phyloP scores from a whole-genome alignment of 306 rosid genomes.

The Vicia villosa region DNA sequence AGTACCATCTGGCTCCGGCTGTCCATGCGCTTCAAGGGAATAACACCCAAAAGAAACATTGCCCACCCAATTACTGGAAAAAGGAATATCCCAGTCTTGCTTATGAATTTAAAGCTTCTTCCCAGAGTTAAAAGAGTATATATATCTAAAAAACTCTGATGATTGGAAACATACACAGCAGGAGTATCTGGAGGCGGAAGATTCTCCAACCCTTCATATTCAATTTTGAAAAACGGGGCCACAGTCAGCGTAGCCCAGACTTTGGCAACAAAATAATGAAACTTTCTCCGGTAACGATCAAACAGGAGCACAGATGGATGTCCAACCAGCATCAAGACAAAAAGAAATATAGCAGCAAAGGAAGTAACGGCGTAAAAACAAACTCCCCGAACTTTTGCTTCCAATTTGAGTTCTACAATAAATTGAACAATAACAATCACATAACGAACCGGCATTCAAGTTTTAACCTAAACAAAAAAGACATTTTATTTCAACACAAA shows the following conservation, averaged over 20 bases:
- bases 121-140: constrained; percentile 87
- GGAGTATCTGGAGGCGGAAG: constrained; percentile 75
- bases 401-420: constrained; percentile 60
- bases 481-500: constrained; percentile 37
- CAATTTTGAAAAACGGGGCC: constrained; percentile 64
- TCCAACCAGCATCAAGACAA: constrained; percentile 64
- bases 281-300: constrained; percentile 72
- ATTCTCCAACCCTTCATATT: constrained; percentile 83
- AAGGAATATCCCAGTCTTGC: constrained; percentile 95
- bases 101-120: constrained; percentile 86
- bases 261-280: constrained; percentile 72
- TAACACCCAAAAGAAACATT: constrained; percentile 80
- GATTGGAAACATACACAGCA: constrained; percentile 94
- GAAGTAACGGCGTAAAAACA: constrained; percentile 71
- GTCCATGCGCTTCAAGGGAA: constrained; percentile 94
- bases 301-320: constrained; percentile 75
- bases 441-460: constrained; percentile 9
- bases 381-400: constrained; percentile 70
- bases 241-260: constrained; percentile 73
- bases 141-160: constrained; percentile 95
- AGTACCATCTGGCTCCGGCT: constrained; percentile 92
- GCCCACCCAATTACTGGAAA: constrained; percentile 96
- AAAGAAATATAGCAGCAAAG: constrained; percentile 64
- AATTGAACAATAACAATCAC: constrained; percentile 1
- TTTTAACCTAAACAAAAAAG: constrained; percentile 15